phyloP scores from a whole-genome alignment of 2,329 filamentous ascomycete genomes.

The Colletotrichum liriopes region DNA sequence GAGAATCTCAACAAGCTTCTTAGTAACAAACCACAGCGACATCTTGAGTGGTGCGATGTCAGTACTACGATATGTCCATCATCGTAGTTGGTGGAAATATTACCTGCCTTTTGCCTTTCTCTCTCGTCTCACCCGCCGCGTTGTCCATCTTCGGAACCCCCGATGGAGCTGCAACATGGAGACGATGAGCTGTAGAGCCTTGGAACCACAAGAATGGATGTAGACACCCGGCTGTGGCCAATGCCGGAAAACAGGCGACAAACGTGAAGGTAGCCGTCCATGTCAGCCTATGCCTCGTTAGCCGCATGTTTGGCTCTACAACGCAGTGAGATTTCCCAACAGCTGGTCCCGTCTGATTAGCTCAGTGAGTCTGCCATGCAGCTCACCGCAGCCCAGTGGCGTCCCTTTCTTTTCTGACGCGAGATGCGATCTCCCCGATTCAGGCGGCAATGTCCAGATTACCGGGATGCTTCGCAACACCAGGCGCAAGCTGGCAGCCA shows the following conservation, averaged over 20 bases:
- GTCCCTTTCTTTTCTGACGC: neutral
- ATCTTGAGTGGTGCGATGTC: neutral
- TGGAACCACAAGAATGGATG: neutral
- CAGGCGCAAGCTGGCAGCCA: neutral
- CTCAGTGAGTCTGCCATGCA: neutral
- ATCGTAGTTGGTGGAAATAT: neutral
- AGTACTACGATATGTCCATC: neutral
- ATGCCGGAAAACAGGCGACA: neutral
- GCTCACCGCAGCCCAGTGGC: neutral
- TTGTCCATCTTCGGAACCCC: neutral
- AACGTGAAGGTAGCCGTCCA: too few relatives aligned
- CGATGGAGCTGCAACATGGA: neutral
- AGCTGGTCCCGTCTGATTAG: slow-evolving; percentile 5
- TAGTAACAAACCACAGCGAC: neutral
- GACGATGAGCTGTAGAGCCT: neutral
- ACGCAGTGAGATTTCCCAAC: neutral
- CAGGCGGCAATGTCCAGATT: neutral
- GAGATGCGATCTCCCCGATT: too few relatives aligned
- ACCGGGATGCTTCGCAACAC: neutral
- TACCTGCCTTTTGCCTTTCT: neutral
- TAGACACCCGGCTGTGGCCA: neutral
- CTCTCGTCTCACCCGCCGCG: neutral
- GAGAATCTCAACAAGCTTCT: neutral
- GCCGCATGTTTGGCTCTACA: neutral
- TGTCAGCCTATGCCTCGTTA: neutral